Evolutionary conservation across 176 grass and related monocot genomes (phyloP), one percentile per base, ranked within the genome.

Genomic region (Aegilops longissima): DNA sequence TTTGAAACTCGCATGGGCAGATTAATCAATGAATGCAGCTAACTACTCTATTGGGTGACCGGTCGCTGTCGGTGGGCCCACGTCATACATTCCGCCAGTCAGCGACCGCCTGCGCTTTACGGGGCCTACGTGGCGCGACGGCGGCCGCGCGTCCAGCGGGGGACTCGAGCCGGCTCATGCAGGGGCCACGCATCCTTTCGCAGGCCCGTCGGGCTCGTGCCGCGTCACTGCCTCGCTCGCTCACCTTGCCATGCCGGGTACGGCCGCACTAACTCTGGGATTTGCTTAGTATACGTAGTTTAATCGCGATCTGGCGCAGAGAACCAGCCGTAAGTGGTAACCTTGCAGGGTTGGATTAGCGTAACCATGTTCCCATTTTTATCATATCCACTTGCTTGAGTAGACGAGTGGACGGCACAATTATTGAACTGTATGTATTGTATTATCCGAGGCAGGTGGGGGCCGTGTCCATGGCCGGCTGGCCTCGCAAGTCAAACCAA

Each of bases 81-180:
- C 14, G 0, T 70, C 68, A 39, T 70, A 67, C 52, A n/a, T 61
- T 80, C 42, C 12, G n/a, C 33, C 6, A 10, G 73, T 72, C 73
- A 71, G 59, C 33, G 25, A 16, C 68, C 2, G 33, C 72, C 39
- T 58, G 82, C 67, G 33, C 54, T 84, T 75, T 63, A 74, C 70
- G 4, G 70, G 86, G n/a, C 42, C 33, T 24, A 91, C 89, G 89
- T 85, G 85, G 89, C 89, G 62, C 76, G 34, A 67, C 85, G 61
- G 36, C 25, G 76, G 76, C 89, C 86, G 70, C 89, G 84, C 2
- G 68, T 35, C 11, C 0, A 6, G 34, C 5, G 68, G 45, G 20
- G 68, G 67, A 59, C 36, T 70, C 88, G 88, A 81, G 77, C 33
- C 16, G 82, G 39, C 38, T 45, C 38, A 45, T 24, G 16, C 76